Evolutionary conservation across 371 early-diverging fungal genomes (phyloP), one percentile per base, ranked within the genome.

Genomic region (Rhizopus arrhizus): DNA sequence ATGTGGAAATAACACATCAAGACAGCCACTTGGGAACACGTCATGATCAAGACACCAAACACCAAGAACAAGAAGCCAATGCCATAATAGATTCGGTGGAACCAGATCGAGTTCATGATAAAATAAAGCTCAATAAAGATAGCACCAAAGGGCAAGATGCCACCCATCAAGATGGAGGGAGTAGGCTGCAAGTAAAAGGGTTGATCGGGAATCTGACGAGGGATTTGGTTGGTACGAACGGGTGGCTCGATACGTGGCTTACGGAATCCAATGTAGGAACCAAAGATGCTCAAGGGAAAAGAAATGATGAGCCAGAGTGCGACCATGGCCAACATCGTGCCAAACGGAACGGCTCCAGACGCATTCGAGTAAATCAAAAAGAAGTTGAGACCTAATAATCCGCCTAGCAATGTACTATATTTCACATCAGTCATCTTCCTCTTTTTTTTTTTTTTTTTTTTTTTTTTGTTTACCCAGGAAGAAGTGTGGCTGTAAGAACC

Each of bases 201-300:
- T 65, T 89, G 89, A 15, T 90, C 87, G 1, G 96, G 96, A 35
- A 95, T 89, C 64, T 94, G 95, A 11, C 97, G 85, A 42, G 95
- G 97, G 58, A 95, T 95, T 56, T 94, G 92, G 76, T 94, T 95
- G 5, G 94, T 94, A 45, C 91, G 88, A 9, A 93, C 92, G n/a
- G 97, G 98, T 53, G 91, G 84, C 52, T 95, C 92, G 60, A 95
- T 83, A 52, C 80, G 78, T 33, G 92, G 88, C 52, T 89, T 86
- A 62, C 89, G 89, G 80, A 95, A 93, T 34, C 98, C 98, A 73
- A 93, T 83, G 75, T 94, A 96, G 5, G 96, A 92, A n/a, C 98
- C 98, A 48, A 91, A 75, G 13, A 95, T 81, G 56, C 91, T 91
- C 31, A 95, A 77, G 15, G 98, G 98, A 11, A 89, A 86, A 0